phyloP scores from a whole-genome alignment of 2,329 filamentous ascomycete genomes.

The Ceratocystis colombiana region DNA sequence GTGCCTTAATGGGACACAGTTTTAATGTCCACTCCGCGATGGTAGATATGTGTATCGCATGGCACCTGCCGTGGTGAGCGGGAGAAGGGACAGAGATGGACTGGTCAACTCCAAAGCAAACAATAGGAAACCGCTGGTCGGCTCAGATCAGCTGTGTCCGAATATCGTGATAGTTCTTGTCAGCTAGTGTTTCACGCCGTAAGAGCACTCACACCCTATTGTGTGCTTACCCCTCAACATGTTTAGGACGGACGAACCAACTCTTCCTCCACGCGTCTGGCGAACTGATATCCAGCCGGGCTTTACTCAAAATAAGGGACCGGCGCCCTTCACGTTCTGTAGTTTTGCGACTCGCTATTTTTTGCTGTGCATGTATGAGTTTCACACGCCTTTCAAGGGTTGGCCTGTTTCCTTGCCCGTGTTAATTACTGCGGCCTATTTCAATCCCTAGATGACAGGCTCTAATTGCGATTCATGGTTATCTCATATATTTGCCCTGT shows the following conservation, averaged over 20 bases:
- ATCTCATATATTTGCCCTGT: background rate
- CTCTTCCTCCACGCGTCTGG: too few relatives aligned
- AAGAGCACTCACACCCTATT: too few relatives aligned
- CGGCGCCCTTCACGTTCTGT: background rate
- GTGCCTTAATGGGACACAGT: background rate
- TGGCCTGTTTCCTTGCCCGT: background rate
- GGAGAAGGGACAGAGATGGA: too few relatives aligned
- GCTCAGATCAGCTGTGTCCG: too few relatives aligned
- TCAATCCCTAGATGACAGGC: background rate
- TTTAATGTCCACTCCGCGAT: background rate
- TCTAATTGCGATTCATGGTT: background rate
- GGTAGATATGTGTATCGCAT: too few relatives aligned
- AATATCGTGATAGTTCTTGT: background rate
- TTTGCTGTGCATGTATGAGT: background rate
- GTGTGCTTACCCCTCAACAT: too few relatives aligned
- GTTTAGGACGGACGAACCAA: too few relatives aligned
- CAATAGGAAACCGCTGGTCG: too few relatives aligned
- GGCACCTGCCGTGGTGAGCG: too few relatives aligned
- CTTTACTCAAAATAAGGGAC: too few relatives aligned
- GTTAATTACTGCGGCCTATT: background rate
- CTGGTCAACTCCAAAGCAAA: too few relatives aligned
- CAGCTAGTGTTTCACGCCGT: background rate
- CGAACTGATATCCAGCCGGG: too few relatives aligned
- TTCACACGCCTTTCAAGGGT: background rate
- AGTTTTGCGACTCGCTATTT: background rate